These are phyloP conservation scores for Pythium diclinum DNA, from an alignment of 352 stramenopile genomes.

Conservation along the genomic window DNA sequence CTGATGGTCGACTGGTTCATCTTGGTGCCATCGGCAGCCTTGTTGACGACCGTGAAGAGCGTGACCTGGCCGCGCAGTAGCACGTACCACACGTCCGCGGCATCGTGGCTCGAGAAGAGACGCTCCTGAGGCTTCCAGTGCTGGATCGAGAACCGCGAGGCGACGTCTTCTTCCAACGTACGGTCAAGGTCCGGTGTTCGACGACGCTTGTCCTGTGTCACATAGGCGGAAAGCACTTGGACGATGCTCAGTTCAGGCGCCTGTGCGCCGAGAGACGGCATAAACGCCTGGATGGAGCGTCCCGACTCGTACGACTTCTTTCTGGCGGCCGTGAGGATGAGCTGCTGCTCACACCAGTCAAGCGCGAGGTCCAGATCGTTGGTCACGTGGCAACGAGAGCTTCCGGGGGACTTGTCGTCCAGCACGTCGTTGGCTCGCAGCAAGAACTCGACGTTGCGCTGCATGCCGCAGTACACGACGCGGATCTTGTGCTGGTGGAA, in stretches of 20 bases:
- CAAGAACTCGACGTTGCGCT: constrained; percentile 48
- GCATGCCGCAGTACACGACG: constrained; percentile 69
- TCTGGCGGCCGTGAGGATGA: constrained; percentile 43
- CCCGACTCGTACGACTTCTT: constrained; percentile 39
- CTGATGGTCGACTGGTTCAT: constrained; percentile 16
- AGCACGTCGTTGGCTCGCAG: constrained; percentile 59
- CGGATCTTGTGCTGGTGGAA: constrained; percentile 47
- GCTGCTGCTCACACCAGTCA: constrained; percentile 64
- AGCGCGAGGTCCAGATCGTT: constrained; percentile 51
- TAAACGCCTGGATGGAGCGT: constrained; percentile 17
- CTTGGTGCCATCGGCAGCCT: constrained; percentile 6
- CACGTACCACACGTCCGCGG: constrained; percentile 44
- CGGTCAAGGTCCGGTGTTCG: constrained; percentile 13
- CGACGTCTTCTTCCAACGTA: constrained; percentile 34
- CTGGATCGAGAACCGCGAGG: constrained; percentile 33
- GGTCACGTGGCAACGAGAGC: constrained; percentile 35
- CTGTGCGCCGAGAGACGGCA: constrained; percentile 20
- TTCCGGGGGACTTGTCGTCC: constrained; percentile 7
- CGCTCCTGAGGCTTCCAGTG: constrained; percentile 32
- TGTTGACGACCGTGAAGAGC: constrained; percentile 30
- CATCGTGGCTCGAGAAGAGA: constrained; percentile 44
- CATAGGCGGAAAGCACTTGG: constrained; percentile 46
- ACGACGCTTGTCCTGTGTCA: constrained; percentile 26
- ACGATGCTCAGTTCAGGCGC: constrained; percentile 35
- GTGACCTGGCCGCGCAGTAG: constrained; percentile 51